Evolutionary conservation across 2,329 filamentous ascomycete species (phyloP).

Genomic region (Onygenales sp.): DNA sequence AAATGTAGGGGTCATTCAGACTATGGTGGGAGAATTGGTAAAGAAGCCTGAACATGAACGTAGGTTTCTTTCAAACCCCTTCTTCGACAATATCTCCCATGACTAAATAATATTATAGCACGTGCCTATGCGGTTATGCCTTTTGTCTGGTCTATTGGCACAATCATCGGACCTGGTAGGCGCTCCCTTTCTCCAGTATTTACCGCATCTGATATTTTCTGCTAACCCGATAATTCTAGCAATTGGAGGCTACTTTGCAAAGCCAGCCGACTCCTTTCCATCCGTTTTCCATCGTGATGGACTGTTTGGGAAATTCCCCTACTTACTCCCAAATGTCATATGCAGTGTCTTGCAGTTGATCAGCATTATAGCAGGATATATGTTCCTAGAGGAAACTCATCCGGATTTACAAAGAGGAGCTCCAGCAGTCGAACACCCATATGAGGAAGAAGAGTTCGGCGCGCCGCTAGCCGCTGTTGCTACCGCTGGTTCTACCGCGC

Average conservation of each 20-base stretch:
- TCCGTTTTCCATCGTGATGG: slow-evolving; percentile 55
- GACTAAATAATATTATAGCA: slow-evolving; percentile 24
- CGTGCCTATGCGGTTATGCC: slow-evolving; percentile 91
- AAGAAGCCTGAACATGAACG: slow-evolving; percentile 78
- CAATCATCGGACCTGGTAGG: slow-evolving; percentile 66
- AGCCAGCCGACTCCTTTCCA: slow-evolving; percentile 67
- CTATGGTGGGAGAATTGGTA: slow-evolving; percentile 91
- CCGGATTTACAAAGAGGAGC: slow-evolving; percentile 59
- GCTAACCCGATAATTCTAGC: slow-evolving; percentile 31
- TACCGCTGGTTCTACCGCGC: slow-evolving; percentile 64
- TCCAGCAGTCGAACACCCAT: slow-evolving; percentile 51
- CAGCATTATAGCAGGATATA: slow-evolving; percentile 70
- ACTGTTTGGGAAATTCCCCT: slow-evolving; percentile 71
- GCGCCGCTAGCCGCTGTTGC: slow-evolving; percentile 49
- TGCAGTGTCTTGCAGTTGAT: slow-evolving; percentile 67
- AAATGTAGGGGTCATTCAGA: slow-evolving; percentile 84
- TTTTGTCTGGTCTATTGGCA: slow-evolving; percentile 77
- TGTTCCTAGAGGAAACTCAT: slow-evolving; percentile 81
- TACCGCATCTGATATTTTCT: background rate
- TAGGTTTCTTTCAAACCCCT: slow-evolving; percentile 1
- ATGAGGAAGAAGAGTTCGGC: slow-evolving; percentile 9
- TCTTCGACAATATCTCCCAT: background rate
- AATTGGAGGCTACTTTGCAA: slow-evolving; percentile 78
- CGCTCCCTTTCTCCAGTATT: background rate
- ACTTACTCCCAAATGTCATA: slow-evolving; percentile 79